Base-by-base conservation (phyloP, 2,329 filamentous ascomycete species). In the Myriosclerotinia duriaeana region DNA sequence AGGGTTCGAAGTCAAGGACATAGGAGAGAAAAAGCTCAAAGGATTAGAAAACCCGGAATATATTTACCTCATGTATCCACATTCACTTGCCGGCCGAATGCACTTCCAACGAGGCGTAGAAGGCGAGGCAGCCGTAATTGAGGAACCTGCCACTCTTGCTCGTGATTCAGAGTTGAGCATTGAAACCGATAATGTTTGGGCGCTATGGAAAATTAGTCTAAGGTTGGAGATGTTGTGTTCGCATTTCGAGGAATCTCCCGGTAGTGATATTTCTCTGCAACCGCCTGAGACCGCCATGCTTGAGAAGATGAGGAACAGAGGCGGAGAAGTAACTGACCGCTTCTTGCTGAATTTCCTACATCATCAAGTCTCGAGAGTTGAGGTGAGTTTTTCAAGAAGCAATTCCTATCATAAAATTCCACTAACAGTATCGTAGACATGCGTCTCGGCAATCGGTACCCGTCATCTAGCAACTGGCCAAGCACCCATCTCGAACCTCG, bases 41-140 rank as follows among this genome's bases (percentile, higher is more conserved):
- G 95, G 95, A 40, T 87, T 99, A 15, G 95, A 99, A 78, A 99
- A 99, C 76, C 94, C 95, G 0, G 95, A 99, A 77, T 89, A 93
- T 68, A 89, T 99, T 72, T 98, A 97, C 79, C 88, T 96, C 67
- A 90, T 99, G 77, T 99, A 97, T 77, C 94, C 95, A 2, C 93
- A 97, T 77, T 87, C 90, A 0, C 85, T 99, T 42, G 87, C 91
- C 15, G 92, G 92, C 50, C 89, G 95, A 68, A 88, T 93, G 68
- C 85, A 89, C 17, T 84, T 89, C 48, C 91, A 93, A 65, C 68
- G 72, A 17, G 68, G 67, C 1, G 69, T 26, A 6, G 65, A 76
- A 34, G 70, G 60, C 4, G 71, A 74, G 8, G 72, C 76, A 67
- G 82, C 86, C 69, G 83, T 82, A 69, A 78, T 78, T 30, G 55